Percentiles rank a stretch among this genome's conserved stretches.
phyloP scores from a whole-genome alignment of 129 eudicot genomes.

The Chrysanthemum lavandulifolium region DNA sequence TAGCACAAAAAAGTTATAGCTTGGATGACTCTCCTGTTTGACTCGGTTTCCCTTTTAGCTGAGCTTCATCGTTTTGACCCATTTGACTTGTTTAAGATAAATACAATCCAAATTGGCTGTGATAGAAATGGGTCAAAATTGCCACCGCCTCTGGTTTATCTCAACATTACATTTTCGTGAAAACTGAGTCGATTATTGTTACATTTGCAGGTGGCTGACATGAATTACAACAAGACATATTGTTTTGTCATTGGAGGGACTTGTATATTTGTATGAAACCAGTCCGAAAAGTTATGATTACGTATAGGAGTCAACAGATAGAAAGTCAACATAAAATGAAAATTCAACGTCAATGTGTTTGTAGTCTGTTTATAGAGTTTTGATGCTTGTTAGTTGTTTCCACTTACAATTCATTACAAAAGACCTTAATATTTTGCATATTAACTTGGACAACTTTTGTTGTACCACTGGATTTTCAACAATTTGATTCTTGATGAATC shows the following conservation, averaged over 20 bases:
- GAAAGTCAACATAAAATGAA: conserved; percentile 21
- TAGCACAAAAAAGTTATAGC: no score
- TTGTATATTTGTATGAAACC: conserved; percentile 27
- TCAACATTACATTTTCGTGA: no score
- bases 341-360: conserved; percentile 1
- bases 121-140: no score
- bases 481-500: conserved; percentile 1
- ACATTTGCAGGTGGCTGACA: conserved; percentile 19
- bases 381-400: neutral
- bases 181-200: neutral
- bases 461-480: conserved; percentile 6
- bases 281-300: conserved; percentile 5
- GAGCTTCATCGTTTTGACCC: no score
- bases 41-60: no score
- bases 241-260: neutral
- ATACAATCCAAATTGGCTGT: no score
- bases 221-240: conserved; percentile 10
- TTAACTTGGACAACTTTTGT: neutral
- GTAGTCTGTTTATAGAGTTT: neutral
- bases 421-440: neutral
- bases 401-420: neutral
- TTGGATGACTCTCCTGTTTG: no score
- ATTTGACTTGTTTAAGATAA: no score
- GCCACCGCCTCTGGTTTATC: no score
- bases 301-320: conserved; percentile 20